Conservation (phyloP, 129 eudicot species). For the Erigeron canadensis region DNA sequence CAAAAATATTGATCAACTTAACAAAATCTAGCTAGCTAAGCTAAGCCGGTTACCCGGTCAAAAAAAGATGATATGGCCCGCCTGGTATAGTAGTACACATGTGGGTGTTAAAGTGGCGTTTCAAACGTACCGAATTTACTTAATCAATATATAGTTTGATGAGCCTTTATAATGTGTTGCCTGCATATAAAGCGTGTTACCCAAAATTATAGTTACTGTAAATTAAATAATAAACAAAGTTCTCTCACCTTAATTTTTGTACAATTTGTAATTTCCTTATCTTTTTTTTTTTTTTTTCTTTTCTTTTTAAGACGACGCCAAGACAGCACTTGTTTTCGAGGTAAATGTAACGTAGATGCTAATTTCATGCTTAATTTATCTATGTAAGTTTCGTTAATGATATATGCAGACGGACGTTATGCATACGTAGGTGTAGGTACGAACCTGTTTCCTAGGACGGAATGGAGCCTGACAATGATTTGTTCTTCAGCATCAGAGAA, state of each 20-base stretch:
- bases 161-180: background rate
- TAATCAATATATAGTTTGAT: background rate
- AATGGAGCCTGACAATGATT: slow-evolving; percentile 76
- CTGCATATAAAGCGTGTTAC: background rate
- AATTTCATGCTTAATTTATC: background rate
- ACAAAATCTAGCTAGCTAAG: too few relatives aligned
- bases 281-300: background rate
- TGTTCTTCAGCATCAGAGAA: slow-evolving; percentile 83
- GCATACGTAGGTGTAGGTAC: too few relatives aligned
- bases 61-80: too few relatives aligned
- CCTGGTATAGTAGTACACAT: background rate
- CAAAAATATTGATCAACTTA: background rate
- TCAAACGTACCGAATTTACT: background rate
- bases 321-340: too few relatives aligned
- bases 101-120: background rate
- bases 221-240: background rate
- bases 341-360: too few relatives aligned
- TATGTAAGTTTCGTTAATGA: too few relatives aligned
- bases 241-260: background rate
- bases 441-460: slow-evolving; percentile 89
- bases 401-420: too few relatives aligned
- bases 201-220: too few relatives aligned
- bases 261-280: background rate
- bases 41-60: too few relatives aligned
- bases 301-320: background rate